A percentile compares a stretch with the other conserved stretches of the same genome.
These are phyloP conservation scores for Juglanconis juglandina DNA, from an alignment of 2,329 filamentous ascomycete species.

Conservation along the genomic window DNA sequence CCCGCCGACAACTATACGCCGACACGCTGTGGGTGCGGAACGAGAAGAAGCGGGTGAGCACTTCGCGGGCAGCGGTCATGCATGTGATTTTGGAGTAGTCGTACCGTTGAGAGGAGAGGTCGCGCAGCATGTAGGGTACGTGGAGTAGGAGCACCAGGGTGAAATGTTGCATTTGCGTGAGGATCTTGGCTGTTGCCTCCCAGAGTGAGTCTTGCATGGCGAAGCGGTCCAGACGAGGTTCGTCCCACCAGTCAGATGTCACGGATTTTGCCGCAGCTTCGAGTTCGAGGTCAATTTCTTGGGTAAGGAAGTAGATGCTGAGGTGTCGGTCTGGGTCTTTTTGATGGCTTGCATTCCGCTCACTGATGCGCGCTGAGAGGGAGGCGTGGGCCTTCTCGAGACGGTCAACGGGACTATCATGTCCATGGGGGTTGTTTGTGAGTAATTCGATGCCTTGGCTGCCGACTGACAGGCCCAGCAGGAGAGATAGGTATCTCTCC, in stretches of 20 bases:
- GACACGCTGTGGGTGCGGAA: conserved; percentile 40
- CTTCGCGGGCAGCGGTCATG: conserved; percentile 47
- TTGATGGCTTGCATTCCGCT: conserved; percentile 38
- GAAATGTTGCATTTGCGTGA: conserved; percentile 49
- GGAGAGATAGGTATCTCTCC: conserved; percentile 49
- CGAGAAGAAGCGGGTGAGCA: conserved; percentile 46
- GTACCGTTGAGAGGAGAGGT: conserved; percentile 34
- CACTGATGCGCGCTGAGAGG: conserved; percentile 42
- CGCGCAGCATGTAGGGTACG: conserved; percentile 51
- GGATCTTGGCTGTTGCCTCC: conserved; percentile 33
- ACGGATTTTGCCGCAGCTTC: conserved; percentile 39
- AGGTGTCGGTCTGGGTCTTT: conserved; percentile 19
- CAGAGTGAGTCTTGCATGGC: conserved; percentile 22
- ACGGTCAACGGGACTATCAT: conserved; percentile 36
- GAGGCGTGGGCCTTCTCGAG: conserved; percentile 44
- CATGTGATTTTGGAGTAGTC: conserved; percentile 48
- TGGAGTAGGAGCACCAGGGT: conserved; percentile 51
- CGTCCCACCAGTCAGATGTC: conserved; percentile 47
- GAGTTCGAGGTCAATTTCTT: conserved; percentile 46
- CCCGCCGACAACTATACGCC: conserved; percentile 42
- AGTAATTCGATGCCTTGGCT: conserved; percentile 39
- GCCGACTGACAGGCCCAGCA: conserved; percentile 47
- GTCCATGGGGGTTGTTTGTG: conserved; percentile 23
- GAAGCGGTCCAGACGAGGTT: conserved; percentile 26
- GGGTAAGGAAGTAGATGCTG: conserved; percentile 37